Base-by-base conservation (phyloP, 768 basidiomycete species). In the Tricholoma sp. region DNA sequence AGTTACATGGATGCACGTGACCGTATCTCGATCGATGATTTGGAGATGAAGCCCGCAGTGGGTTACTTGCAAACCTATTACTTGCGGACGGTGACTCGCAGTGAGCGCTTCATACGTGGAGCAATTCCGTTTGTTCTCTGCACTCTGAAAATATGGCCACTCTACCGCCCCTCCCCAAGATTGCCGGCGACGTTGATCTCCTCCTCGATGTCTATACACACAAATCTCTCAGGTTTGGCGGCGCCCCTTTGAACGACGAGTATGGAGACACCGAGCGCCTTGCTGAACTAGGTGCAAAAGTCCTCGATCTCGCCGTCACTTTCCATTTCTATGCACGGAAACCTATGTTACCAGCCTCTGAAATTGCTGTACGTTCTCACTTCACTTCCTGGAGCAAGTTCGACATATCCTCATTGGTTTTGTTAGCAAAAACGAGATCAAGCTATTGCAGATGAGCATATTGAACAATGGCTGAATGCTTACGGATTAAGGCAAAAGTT, bases 221-320 rank as follows among this genome's bases (percentile, higher is more conserved):
- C 54, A 67, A 65, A 29, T 75, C 80, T 2, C 61, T 80, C 18
- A 72, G 74, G 56, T 50, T 57, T 43, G 12, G 53, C 7, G 62
- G 62, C 10, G 62, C 67, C 4, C 54, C 57, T 3, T 50, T 67
- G 61, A 78, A 77, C 27, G 71, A 78, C 4, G 76, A 79, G 41
- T 85, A 84, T 61, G 83, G 85, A 10, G 82, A 84, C 62, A 76
- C 75, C 19, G 78, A 82, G 21, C 82, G 88, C 46, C 77, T 90
- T 11, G 79, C 79, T 5, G 76, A 78, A 46, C 73, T 89, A 10
- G 88, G 88, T 7, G 65, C 71, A 51, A 76, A 72, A 57, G 78
- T 79, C 4, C 71, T 88, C 35, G 72, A 81, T 34, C 71, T 85
- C 61, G 76, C 72, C 3, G 76, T 84, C 47, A 81, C 82, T 55